A percentile compares a stretch with the other conserved stretches of the same genome.
phyloP scores from a whole-genome alignment of 768 basidiomycete genomes.

The Phaffia australis region DNA sequence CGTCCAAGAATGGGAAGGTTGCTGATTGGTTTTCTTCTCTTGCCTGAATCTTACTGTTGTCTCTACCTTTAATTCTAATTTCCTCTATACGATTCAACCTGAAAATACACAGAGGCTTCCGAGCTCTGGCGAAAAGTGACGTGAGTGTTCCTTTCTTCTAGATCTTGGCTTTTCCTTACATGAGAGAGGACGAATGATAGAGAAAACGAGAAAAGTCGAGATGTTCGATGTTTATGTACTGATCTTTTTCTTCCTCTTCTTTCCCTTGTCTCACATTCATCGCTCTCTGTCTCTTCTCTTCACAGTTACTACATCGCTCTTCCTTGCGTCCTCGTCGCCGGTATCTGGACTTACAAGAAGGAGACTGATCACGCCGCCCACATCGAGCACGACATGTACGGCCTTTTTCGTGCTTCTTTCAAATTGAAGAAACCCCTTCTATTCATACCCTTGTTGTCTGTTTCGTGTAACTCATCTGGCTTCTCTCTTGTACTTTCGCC shows the following conservation, averaged over 20 bases:
- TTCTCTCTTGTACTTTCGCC: not conserved
- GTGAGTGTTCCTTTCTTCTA: conserved; percentile 10
- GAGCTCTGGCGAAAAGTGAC: conserved; percentile 26
- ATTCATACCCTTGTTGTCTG: too few relatives aligned
- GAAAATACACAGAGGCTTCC: conserved; percentile 15
- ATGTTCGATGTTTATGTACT: not conserved
- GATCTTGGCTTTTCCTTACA: not conserved
- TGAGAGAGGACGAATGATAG: not conserved
- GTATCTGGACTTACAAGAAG: conserved; percentile 18
- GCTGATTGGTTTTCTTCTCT: not conserved
- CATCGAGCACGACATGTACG: conserved; percentile 23
- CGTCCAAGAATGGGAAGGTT: not conserved
- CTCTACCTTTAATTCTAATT: not conserved
- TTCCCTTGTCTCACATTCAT: not conserved
- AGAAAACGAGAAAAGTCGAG: not conserved
- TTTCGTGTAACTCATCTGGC: not conserved
- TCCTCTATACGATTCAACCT: not conserved
- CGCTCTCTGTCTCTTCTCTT: not conserved
- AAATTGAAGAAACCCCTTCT: not conserved
- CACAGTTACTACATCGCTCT: conserved; percentile 23
- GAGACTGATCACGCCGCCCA: conserved; percentile 25
- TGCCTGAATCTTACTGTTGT: not conserved
- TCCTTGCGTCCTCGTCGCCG: conserved; percentile 7
- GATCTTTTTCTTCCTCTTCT: not conserved
- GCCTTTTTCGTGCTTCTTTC: not conserved